Conservation (phyloP, 2,329 filamentous ascomycete genomes). For the Harringtonia aguacate region DNA sequence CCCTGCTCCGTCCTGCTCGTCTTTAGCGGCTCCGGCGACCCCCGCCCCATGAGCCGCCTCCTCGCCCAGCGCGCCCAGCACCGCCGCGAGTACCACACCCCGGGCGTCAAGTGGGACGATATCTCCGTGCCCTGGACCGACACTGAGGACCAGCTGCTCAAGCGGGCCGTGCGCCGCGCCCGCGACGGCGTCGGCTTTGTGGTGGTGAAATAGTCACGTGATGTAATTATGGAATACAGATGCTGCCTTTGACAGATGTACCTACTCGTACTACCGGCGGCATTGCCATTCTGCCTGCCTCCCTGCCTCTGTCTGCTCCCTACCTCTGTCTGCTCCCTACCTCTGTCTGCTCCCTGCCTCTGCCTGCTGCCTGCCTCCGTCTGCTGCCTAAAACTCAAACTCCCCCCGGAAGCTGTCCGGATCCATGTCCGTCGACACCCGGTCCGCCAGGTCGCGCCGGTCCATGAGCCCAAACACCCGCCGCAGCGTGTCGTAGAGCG, state of each 20-base stretch:
- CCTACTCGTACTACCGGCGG: too few relatives aligned
- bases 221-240: too few relatives aligned
- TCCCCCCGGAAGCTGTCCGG: constrained; percentile 80
- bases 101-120: constrained; percentile 55
- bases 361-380: too few relatives aligned
- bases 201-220: constrained; percentile 51
- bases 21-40: constrained; percentile 56
- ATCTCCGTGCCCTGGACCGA: constrained; percentile 60
- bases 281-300: too few relatives aligned
- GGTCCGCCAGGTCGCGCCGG: constrained; percentile 73
- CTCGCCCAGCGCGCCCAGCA: constrained; percentile 50
- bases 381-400: constrained; percentile 63
- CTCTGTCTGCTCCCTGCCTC: too few relatives aligned
- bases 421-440: constrained; percentile 83
- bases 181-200: constrained; percentile 55
- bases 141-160: constrained; percentile 51
- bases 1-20: constrained; percentile 56
- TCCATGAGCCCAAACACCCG: constrained; percentile 97
- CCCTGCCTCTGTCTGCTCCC: too few relatives aligned
- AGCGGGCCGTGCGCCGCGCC: constrained; percentile 43
- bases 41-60: constrained; percentile 53
- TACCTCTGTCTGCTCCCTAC: too few relatives aligned
- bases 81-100: constrained; percentile 53
- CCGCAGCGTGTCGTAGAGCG: constrained; percentile 86
- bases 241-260: too few relatives aligned